A percentile compares a stretch with the other conserved stretches of the same genome.
Conservation (phyloP, 176 grass and related monocot species). For the Themeda triandra region DNA sequence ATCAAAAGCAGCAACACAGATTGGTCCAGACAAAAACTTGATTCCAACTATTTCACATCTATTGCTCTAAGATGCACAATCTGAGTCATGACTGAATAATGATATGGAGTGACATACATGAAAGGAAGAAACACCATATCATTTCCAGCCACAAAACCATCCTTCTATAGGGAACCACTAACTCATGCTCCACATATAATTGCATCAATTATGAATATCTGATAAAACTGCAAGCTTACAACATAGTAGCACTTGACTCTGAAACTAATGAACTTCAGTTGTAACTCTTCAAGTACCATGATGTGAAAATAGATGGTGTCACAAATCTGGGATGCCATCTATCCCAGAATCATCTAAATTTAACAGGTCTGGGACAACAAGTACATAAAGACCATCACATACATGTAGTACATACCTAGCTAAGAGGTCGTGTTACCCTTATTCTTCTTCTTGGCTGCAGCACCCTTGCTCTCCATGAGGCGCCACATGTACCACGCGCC, state of each 20-base stretch:
- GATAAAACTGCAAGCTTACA: background rate
- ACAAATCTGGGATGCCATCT: slow-evolving; percentile 20
- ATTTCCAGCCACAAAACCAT: background rate
- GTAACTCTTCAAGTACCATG: background rate
- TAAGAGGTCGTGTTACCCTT: slow-evolving; percentile 37
- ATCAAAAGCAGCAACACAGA: slow-evolving; percentile 30
- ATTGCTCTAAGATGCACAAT: slow-evolving; percentile 1
- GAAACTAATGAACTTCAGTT: background rate
- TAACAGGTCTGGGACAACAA: slow-evolving; percentile 9
- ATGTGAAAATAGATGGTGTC: background rate
- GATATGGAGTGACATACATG: background rate
- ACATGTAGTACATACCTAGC: slow-evolving; percentile 32
- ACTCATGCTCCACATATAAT: slow-evolving; percentile 10
- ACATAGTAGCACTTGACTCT: background rate
- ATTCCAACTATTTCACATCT: slow-evolving; percentile 1
- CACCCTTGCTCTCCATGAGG: slow-evolving; percentile 50
- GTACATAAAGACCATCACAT: background rate
- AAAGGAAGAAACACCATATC: background rate
- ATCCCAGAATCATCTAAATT: slow-evolving; percentile 18
- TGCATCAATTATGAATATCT: background rate
- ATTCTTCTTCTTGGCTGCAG: slow-evolving; percentile 32
- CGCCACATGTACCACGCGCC: slow-evolving; percentile 83
- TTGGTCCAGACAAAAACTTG: background rate
- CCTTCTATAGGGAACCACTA: background rate
- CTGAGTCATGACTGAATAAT: background rate